phyloP scores from a whole-genome alignment of 2,329 filamentous ascomycete genomes.

The Colletotrichum somersetense region DNA sequence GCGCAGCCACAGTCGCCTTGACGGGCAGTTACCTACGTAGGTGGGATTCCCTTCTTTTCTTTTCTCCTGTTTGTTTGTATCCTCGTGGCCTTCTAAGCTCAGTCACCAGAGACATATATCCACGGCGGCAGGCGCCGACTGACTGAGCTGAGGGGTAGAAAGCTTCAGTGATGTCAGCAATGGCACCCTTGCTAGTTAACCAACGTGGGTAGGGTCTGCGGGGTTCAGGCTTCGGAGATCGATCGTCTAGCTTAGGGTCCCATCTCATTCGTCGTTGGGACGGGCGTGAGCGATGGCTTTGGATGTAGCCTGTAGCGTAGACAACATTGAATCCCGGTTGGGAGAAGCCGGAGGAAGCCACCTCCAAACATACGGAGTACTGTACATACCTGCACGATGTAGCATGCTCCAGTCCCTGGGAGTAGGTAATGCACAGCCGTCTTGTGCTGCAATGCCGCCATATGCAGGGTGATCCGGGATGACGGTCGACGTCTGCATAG shows the following conservation, averaged over 20 bases:
- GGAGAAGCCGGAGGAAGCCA: not conserved
- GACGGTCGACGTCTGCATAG: conserved; percentile 3
- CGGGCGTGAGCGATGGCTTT: not conserved
- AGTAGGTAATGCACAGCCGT: conserved; percentile 11
- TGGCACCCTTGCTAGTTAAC: conserved; percentile 5
- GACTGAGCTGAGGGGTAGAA: conserved; percentile 23
- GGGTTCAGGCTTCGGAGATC: conserved; percentile 4
- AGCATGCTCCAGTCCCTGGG: not conserved
- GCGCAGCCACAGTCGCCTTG: conserved; percentile 1
- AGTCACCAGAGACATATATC: not conserved
- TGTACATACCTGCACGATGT: too few relatives aligned
- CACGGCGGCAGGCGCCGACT: not conserved
- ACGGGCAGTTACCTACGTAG: conserved; percentile 7
- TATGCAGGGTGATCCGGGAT: conserved; percentile 18
- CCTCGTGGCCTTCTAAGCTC: conserved; percentile 12
- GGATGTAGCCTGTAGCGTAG: not conserved
- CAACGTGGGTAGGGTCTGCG: conserved; percentile 21
- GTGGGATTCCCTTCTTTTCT: not conserved
- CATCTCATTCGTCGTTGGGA: conserved; percentile 26
- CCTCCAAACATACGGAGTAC: not conserved
- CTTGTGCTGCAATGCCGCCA: conserved; percentile 2
- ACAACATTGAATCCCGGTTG: not conserved
- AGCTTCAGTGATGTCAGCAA: conserved; percentile 24
- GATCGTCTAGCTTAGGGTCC: conserved; percentile 16
- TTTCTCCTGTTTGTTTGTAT: not conserved